Base-by-base conservation (phyloP, 192 early-diverging fungal genomes). In the Coemansia sp. region DNA sequence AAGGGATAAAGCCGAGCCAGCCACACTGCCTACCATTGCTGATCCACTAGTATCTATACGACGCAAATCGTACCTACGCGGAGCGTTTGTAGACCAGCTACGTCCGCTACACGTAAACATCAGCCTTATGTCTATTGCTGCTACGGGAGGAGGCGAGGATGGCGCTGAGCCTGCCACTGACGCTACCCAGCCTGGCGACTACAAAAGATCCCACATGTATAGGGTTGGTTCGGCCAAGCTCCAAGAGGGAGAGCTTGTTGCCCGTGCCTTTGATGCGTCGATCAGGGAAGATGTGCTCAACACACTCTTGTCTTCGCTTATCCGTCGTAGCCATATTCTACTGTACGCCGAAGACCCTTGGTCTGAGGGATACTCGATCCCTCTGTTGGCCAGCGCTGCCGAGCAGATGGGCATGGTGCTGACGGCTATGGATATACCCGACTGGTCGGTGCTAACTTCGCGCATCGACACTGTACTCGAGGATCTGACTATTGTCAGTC, bases 401-500 rank as follows among this genome's bases (percentile, higher is more conserved):
- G 11, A 40, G 9, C 28, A 71, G 34, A 38, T 63, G n/a, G 75
- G 74, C 14, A 68, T 71, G 11, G 40, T 56, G 13, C 14, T 74
- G n/a, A 59, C 60, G 2, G 67, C 74, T 5, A 10, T 82, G 11
- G 79, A 82, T 59, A 76, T 82, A 26, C 71, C 79, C 1, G 79
- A 82, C 43, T 73, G 70, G 67, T 53, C 79, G 13, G 64, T 76
- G 13, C 63, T 82, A 31, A 65, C 69, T 9, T 77, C 79, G n/a
- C 65, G 71, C 16, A 71, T 82, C 18, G 79, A 82, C 21, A 71
- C 79, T 11, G 33, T 74, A 3, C 62, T 82, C 18, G 79, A 77
- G 33, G 79, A 82, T 33, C 43, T 82, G 43, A 82, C 79, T 10
- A 82, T 82, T 45, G 75, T 82, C 24, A 74, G 79, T 35, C 75